Evolutionary conservation across 2,329 filamentous ascomycete species (phyloP), one percentile per base, ranked within the genome.

Genomic region (Botrytis pseudocinerea): DNA sequence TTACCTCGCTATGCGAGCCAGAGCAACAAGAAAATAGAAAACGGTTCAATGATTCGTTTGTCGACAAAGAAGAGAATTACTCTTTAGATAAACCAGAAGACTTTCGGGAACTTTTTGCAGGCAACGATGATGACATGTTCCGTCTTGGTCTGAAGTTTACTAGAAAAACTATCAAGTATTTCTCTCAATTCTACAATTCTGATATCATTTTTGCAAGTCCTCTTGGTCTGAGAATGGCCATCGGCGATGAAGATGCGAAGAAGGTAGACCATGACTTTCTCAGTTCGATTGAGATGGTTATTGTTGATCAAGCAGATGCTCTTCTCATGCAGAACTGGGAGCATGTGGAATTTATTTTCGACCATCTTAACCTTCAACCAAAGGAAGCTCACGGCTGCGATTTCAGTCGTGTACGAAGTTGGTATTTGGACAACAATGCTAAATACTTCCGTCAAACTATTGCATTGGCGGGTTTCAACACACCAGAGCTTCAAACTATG

Each of bases 321-420:
- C 88, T 98, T 60, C 88, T 97, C 14, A 98, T 98, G 94, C 96
- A 99, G 82, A 98, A 97, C 82, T 98, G 95, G 95, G 94, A 98
- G 79, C 95, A 99, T 80, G 89, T 98, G 74, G 93, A 97, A 81
- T 93, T 93, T 81, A 92, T 98, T 78, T 95, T 98, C 80, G 90
- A 93, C 75, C 93, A 97, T 81, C 88, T 99, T 75, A 99, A 99
- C 81, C 86, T 92, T 35, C 93, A 97, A 79, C 95, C 96, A 54
- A 93, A 92, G 79, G 93, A 97, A 78, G 89, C 93, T 0, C 95
- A 98, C 82, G 95, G 93, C 76, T 97, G 94, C 79, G 96, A 99
- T 84, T 97, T 98, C 81, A 93, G 92, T 77, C 92, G 96, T 28
- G 93, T 98, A 9, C 89, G 95, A 69, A 90, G 87, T 76, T 98